Evolutionary conservation across 495 filamentous ascomycete species (phyloP).

Genomic region (Xylaria scruposa): DNA sequence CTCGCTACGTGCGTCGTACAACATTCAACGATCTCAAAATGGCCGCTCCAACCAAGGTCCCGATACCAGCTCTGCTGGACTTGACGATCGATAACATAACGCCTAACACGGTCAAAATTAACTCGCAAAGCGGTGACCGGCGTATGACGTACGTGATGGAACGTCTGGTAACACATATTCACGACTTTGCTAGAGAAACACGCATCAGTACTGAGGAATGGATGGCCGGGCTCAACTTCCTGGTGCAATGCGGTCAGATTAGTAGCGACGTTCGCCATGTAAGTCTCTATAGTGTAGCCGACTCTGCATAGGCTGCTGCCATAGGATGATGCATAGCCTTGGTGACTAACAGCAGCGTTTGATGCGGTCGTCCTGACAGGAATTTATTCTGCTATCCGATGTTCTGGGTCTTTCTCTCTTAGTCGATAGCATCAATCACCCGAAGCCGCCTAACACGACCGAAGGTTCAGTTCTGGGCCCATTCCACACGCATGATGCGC

Average conservation of each 20-base stretch:
- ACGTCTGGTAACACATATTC: constrained; percentile 76
- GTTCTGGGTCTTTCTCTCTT: constrained; percentile 87
- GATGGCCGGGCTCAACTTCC: constrained; percentile 74
- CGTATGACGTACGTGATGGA: constrained; percentile 77
- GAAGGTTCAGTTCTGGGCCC: constrained; percentile 91
- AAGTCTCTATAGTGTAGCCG: constrained; percentile 29
- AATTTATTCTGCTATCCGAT: constrained; percentile 95
- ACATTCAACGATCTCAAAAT: neutral
- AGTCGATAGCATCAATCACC: constrained; percentile 91
- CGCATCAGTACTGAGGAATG: constrained; percentile 79
- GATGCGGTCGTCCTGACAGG: constrained; percentile 51
- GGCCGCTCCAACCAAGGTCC: constrained; percentile 20
- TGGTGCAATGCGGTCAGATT: constrained; percentile 77
- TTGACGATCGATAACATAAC: constrained; percentile 86
- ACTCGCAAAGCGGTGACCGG: constrained; percentile 69
- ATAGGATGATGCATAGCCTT: neutral
- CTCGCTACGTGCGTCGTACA: neutral
- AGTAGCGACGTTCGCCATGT: constrained; percentile 73
- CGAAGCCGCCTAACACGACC: constrained; percentile 75
- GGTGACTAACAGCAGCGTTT: neutral
- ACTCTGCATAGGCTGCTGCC: neutral
- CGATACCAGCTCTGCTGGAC: constrained; percentile 62
- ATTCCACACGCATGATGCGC: constrained; percentile 92
- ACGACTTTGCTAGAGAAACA: constrained; percentile 85
- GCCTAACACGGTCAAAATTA: constrained; percentile 74